These are phyloP conservation scores for Dothiorella sarmentorum DNA, from an alignment of 2,329 filamentous ascomycete species.

Conservation along the genomic window DNA sequence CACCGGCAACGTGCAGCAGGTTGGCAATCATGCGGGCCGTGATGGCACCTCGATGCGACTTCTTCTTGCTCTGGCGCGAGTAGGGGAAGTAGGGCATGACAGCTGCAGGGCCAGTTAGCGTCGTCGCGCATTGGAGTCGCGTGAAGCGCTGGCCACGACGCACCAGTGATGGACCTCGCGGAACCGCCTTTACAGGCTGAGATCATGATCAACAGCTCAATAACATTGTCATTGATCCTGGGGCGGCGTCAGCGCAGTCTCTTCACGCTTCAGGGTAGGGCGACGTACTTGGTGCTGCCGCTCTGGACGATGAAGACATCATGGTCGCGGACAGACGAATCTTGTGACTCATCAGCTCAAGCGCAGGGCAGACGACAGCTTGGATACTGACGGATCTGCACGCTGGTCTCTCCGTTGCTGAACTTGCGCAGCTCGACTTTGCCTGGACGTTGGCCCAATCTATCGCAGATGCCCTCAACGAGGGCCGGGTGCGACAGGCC, in stretches of 20 bases:
- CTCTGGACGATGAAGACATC: slow-evolving; percentile 99
- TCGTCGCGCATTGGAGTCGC: not conserved
- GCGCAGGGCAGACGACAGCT: slow-evolving; percentile 1
- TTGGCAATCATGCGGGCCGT: slow-evolving; percentile 97
- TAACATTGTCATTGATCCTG: slow-evolving; percentile 94
- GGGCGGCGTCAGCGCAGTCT: slow-evolving; percentile 22
- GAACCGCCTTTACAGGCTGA: slow-evolving; percentile 97
- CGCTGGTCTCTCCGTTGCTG: slow-evolving; percentile 67
- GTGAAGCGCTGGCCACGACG: slow-evolving; percentile 29
- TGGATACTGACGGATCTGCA: slow-evolving; percentile 56
- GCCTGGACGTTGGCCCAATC: slow-evolving; percentile 58
- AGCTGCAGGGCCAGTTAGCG: slow-evolving; percentile 48
- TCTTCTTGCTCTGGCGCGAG: slow-evolving; percentile 98
- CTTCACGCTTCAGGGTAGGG: slow-evolving; percentile 8
- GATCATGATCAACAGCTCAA: slow-evolving; percentile 99
- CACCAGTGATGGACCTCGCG: slow-evolving; percentile 93
- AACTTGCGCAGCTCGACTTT: slow-evolving; percentile 63
- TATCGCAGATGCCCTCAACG: slow-evolving; percentile 63
- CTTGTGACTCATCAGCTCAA: slow-evolving; percentile 27
- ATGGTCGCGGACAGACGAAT: slow-evolving; percentile 80
- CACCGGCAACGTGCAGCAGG: slow-evolving; percentile 84
- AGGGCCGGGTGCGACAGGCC: slow-evolving; percentile 63
- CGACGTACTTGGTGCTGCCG: slow-evolving; percentile 69
- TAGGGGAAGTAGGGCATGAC: slow-evolving; percentile 98
- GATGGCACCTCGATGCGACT: slow-evolving; percentile 92